phyloP scores from a whole-genome alignment of 495 filamentous ascomycete species.

The Penicillium taxi region DNA sequence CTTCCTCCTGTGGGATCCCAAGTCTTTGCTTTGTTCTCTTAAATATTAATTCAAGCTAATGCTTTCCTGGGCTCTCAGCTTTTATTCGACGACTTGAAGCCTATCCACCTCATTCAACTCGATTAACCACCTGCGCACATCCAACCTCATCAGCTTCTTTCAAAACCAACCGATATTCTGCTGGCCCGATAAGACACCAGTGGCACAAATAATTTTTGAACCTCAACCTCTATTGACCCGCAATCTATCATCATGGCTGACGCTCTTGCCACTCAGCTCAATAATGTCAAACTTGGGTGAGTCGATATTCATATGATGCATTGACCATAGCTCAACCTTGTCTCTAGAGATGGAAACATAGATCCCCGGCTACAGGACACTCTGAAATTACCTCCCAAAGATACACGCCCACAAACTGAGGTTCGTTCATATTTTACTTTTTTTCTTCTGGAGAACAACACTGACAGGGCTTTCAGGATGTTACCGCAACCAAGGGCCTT shows the following conservation, averaged over 20 bases:
- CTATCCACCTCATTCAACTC: not conserved
- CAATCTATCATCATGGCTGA: slow-evolving; percentile 43
- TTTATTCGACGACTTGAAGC: not conserved
- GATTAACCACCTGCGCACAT: too few relatives aligned
- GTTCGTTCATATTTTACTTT: slow-evolving; percentile 40
- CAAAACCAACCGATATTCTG: not conserved
- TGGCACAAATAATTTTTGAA: too few relatives aligned
- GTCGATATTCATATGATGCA: slow-evolving; percentile 8
- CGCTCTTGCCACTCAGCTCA: slow-evolving; percentile 59
- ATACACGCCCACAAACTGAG: slow-evolving; percentile 88
- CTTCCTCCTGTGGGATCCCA: too few relatives aligned
- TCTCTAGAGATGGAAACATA: slow-evolving; percentile 43
- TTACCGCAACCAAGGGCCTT: slow-evolving; percentile 91
- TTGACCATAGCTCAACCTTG: too few relatives aligned
- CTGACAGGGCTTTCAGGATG: slow-evolving; percentile 58
- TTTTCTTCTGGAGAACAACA: not conserved
- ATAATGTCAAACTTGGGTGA: slow-evolving; percentile 64
- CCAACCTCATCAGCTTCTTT: too few relatives aligned
- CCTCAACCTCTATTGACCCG: slow-evolving; percentile 3
- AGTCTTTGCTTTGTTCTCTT: not conserved
- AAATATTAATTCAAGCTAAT: not conserved
- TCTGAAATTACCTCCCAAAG: slow-evolving; percentile 71
- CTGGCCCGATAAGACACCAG: not conserved
- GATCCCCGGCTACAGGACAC: slow-evolving; percentile 70
- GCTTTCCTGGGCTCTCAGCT: not conserved